Evolutionary conservation across 208 protist genomes (phyloP), one percentile per base, ranked within the genome.

Genomic region (Trichomonas gallinae): DNA sequence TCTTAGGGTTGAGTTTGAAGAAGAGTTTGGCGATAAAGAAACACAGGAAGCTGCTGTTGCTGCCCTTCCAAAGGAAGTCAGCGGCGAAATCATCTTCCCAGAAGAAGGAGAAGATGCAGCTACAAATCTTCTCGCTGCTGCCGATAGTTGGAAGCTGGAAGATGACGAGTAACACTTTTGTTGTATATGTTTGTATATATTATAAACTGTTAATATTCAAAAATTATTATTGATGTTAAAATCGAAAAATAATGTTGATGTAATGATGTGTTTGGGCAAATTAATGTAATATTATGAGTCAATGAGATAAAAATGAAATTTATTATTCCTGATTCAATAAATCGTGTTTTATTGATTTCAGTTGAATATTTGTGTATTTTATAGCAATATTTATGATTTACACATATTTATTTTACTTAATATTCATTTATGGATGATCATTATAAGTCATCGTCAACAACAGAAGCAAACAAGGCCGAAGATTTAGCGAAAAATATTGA

Each of bases 1-100:
- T 15, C 45, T 93, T 93, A 23, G 87, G 38, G 87, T 93, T 51
- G 87, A 17, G 17, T 93, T 93, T 51, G 87, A 93, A 93, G 87
- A 93, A 93, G 10, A 51, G 46, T 93, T 44, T 15, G 87, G 87
- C 2, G 44, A 93, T 38, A 26, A 48, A 38, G 40, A 93, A n/a
- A 38, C 87, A 23, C 11, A 34, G n/a, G 26, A 48, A 10, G 44
- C 15, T 34, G 87, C 44, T 26, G 44, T 15, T 40, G 17, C 40
- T 44, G 44, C 8, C 10, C 17, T 93, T 49, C 87, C 87, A 34
- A 93, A 93, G 15, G 87, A 93, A 93, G 26, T 31, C 42, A 42
- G 46, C 46, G 87, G 87, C 23, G 26, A 42, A 34, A 34, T 51
- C 10, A 10, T 93, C 6, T 93, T 93, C 44, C 87, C 87, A 93